Base-by-base conservation (phyloP, 495 filamentous ascomycete species). In the Xanthoparmelia taractica region DNA sequence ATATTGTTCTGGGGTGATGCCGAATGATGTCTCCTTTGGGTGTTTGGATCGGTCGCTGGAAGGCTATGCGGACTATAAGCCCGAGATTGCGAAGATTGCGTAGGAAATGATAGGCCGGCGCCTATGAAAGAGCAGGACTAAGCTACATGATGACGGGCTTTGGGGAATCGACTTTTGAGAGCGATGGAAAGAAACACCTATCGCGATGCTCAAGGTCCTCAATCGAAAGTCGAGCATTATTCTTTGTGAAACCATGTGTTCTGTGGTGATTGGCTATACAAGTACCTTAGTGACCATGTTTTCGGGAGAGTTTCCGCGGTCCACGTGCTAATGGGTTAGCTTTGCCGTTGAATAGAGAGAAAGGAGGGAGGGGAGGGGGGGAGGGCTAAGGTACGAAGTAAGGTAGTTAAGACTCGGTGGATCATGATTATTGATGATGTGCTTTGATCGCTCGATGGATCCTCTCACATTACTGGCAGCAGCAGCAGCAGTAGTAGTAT, bases 381-480 rank as follows among this genome's bases (percentile, higher is more conserved):
- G 27, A 13, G 17, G 4, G 2, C 40, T 18, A 5, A 25, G 23
- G n/a, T n/a, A 4, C 27, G 23, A 50, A 13, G 8, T 23, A 5
- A 36, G 10, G 34, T 48, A n/a, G n/a, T 1, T 48, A 8, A 48
- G 8, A 48, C n/a, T 48, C 45, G 45, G 10, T 48, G 1, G 23
- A 25, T 12, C n/a, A 18, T 31, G n/a, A n/a, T n/a, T n/a, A n/a
- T n/a, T n/a, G n/a, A n/a, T 31, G 25, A 52, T 1, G 48, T 54
- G 50, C 29, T 33, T 54, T 54, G 29, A 54, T 33, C 29, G 50
- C 50, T 8, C 27, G 50, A 54, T 54, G 27, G 50, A 31, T 54
- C 29, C 17, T 20, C 27, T 52, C 48, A 5, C 18, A 17, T 15
- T 7, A 29, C n/a, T n/a, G n/a, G n/a, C n/a, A n/a, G n/a, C n/a